Conservation (phyloP, 257 asterid genomes). For the Schizonepeta tenuifolia region DNA sequence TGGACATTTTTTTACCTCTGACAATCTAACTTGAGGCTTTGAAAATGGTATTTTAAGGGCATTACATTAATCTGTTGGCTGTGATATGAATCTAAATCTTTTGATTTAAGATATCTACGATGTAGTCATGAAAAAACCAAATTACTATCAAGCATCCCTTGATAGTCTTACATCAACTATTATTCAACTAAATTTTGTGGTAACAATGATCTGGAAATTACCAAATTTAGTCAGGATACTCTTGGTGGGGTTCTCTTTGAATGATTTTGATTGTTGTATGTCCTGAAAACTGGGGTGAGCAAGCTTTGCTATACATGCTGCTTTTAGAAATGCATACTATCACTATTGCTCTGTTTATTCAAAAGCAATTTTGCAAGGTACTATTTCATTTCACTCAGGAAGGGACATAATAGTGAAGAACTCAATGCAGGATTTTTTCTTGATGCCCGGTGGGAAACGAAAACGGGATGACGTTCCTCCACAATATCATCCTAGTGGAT, state of each 20-base stretch:
- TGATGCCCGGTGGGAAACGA: constrained; percentile 72
- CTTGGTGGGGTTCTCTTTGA: not conserved
- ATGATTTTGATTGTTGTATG: not conserved
- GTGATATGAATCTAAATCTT: constrained; percentile 2
- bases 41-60: not conserved
- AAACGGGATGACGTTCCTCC: constrained; percentile 80
- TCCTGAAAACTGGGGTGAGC: not conserved
- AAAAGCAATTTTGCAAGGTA: not conserved
- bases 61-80: not conserved
- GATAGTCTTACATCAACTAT: constrained; percentile 2
- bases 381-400: constrained; percentile 2
- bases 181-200: not conserved
- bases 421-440: constrained; percentile 76
- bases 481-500: constrained; percentile 68
- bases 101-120: not conserved
- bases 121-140: not conserved
- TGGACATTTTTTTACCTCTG: not conserved
- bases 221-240: not conserved
- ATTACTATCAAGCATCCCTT: constrained; percentile 17
- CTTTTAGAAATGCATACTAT: constrained; percentile 3
- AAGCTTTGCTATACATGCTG: not conserved
- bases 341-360: constrained; percentile 3
- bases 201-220: not conserved
- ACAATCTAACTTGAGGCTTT: not conserved
- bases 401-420: constrained; percentile 22